Evolutionary conservation across 176 grass and related monocot species (phyloP), one percentile per base, ranked within the genome.

Genomic region (Echinochloa phyllopogon): DNA sequence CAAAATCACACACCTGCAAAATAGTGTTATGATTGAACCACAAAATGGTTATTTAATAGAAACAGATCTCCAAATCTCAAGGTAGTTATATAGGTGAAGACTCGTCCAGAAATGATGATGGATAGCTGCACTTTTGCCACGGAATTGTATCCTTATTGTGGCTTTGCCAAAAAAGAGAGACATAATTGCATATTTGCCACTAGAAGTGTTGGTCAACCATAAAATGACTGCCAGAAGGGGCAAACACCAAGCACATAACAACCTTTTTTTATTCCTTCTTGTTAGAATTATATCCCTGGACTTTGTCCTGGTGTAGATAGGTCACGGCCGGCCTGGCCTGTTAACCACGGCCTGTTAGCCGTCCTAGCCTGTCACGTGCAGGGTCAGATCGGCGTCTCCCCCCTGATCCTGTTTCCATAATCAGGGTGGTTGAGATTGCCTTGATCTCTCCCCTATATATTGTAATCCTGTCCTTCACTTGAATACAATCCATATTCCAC

Each of bases 1-100:
- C 88, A 87, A 96, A 92, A 96, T 99, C 90, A 36, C 79, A 99
- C 58, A 89, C 88, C 96, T 99, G 85, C 55, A 76, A 92, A 67
- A 80, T 25, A 82, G 61, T 25, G 48, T 27, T 65, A 82, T 59
- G 3, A 76, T 47, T 75, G 11, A 79, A 56, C 51, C 61, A 84
- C 51, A 56, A 57, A 79, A 67, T 29, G 56, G 6, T 60, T 66
- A 79, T 41, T 24, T 71, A 44, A 89, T 21, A 33, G 25, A 66
- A 77, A 27, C 47, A 69, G 7, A 40, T 79, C 3, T 17, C 60
- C 45, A 85, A 65, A 83, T 70, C 51, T 48, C 42, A 83, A 74
- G 29, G 21, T 49, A 40, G 39, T 74, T 81, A 16, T 33, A 70
- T 40, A 75, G 47, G 57, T 40, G 24, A 63, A 12, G 1, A 6